Base-by-base conservation (phyloP, 192 early-diverging fungal species). In the Mortierella alpina region DNA sequence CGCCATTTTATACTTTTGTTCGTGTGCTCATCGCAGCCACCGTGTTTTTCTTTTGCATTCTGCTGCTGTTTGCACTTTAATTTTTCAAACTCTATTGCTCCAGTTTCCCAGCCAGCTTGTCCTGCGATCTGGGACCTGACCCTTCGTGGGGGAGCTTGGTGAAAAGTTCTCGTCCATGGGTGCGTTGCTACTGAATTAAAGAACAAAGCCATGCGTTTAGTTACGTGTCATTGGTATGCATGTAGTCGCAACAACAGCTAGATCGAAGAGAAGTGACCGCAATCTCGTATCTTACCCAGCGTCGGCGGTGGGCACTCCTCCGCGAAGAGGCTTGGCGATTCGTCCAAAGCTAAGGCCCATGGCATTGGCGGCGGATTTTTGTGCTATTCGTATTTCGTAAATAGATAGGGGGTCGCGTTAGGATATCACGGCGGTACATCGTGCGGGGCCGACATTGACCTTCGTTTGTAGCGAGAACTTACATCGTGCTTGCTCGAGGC, bases 241-340 rank as follows among this genome's bases (percentile, higher is more conserved):
- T 31, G 3, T 2, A 31, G 31, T 31, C 31, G 31, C 31, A 3
- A 40, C 13, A 12, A 44, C 44, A 49, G 39, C 11, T 13, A 40
- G 11, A 11, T 51, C 12, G 0, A 58, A 50, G 5, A 39, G 0
- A 1, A 49, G 18, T 7, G 1, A 58, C 11, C n/a, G 7, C 56
- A 46, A 6, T 14, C 20, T 15, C 22, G 5, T 2, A 48, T 44
- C 5, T 48, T 74, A 74, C 72, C 63, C 47, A n/a, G 56, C 72
- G 39, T 78, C 75, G 7, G 22, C 22, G 14, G 63, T 40, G 41
- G 75, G 61, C 8, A 45, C 66, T 40, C 96, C 94, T 49, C 97
- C 97, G 54, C 95, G 90, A 71, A 99, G 81, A 60, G 96, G 97
- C 86, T 97, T 97, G 66, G 96, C 95, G 59, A 99, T 95, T 48